Evolutionary conservation across 805 yeast species (phyloP).

Genomic region (Candida adriatica): DNA sequence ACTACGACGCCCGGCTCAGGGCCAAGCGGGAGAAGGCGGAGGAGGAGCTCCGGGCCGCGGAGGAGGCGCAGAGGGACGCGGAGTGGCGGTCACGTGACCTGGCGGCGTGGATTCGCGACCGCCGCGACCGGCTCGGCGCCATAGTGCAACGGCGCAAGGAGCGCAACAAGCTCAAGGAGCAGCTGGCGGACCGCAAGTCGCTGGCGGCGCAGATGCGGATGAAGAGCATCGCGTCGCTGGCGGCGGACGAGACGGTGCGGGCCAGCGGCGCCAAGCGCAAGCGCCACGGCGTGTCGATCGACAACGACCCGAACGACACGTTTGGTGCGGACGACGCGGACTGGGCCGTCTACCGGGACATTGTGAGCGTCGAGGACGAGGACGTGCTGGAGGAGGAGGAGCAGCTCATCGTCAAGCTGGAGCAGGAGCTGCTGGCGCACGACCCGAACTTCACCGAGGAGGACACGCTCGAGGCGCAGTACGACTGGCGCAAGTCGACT

Average conservation of each 20-base stretch:
- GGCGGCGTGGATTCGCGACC: slow-evolving; percentile 70
- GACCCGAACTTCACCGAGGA: slow-evolving; percentile 86
- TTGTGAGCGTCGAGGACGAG: slow-evolving; percentile 67
- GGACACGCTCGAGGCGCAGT: slow-evolving; percentile 73
- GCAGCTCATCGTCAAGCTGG: slow-evolving; percentile 51
- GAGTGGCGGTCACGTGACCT: slow-evolving; percentile 74
- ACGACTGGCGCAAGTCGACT: slow-evolving; percentile 77
- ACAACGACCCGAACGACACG: slow-evolving; percentile 87
- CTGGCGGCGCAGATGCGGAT: slow-evolving; percentile 87
- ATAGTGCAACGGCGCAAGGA: slow-evolving; percentile 62
- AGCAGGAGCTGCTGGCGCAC: slow-evolving; percentile 66
- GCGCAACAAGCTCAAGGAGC: slow-evolving; percentile 54
- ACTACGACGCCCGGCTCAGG: slow-evolving; percentile 80
- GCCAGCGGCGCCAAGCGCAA: slow-evolving; percentile 30
- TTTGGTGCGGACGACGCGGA: slow-evolving; percentile 96
- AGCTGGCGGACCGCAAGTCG: slow-evolving; percentile 82
- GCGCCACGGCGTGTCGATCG: slow-evolving; percentile 61
- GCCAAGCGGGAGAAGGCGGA: slow-evolving; percentile 72
- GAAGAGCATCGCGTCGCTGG: slow-evolving; percentile 85
- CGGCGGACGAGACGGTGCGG: slow-evolving; percentile 55
- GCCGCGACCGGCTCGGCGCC: slow-evolving; percentile 52
- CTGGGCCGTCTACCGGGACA: slow-evolving; percentile 87
- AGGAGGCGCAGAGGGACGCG: slow-evolving; percentile 56
- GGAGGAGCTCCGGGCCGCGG: slow-evolving; percentile 53
- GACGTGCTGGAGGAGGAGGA: slow-evolving; percentile 76